Conservation (phyloP, 768 basidiomycete species). For the Pleurotus eryngii region DNA sequence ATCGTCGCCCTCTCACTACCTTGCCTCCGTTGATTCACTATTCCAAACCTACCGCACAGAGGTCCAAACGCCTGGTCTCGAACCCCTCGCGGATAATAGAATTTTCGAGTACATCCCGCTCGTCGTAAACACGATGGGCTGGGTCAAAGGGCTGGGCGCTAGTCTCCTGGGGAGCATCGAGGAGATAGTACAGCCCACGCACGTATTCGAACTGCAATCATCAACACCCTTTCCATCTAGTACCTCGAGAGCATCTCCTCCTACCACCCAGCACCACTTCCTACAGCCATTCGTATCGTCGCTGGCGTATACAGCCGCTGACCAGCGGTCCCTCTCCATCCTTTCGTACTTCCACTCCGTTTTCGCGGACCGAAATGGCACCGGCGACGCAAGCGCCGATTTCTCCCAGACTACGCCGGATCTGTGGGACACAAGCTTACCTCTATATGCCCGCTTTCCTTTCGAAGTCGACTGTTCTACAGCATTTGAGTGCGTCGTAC, state of each 20-base stretch:
- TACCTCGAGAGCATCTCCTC: background rate
- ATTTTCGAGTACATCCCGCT: slow-evolving; percentile 68
- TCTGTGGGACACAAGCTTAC: slow-evolving; percentile 64
- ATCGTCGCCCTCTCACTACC: slow-evolving; percentile 72
- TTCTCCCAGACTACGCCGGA: slow-evolving; percentile 34
- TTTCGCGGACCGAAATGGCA: slow-evolving; percentile 18
- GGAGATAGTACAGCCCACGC: slow-evolving; percentile 54
- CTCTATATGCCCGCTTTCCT: slow-evolving; percentile 67
- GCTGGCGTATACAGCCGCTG: slow-evolving; percentile 50
- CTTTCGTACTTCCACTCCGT: slow-evolving; percentile 76
- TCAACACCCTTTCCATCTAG: slow-evolving; percentile 14
- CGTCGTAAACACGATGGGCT: slow-evolving; percentile 95
- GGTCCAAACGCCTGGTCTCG: slow-evolving; percentile 45
- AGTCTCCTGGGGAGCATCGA: slow-evolving; percentile 75
- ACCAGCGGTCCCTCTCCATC: slow-evolving; percentile 65
- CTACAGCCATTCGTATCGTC: slow-evolving; percentile 45
- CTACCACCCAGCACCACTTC: slow-evolving; percentile 30
- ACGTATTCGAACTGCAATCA: slow-evolving; percentile 51
- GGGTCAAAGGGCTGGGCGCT: slow-evolving; percentile 90
- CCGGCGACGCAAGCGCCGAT: slow-evolving; percentile 12
- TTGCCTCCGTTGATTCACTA: slow-evolving; percentile 63
- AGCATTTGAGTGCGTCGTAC: slow-evolving; percentile 60
- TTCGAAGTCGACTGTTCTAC: slow-evolving; percentile 62
- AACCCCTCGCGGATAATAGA: slow-evolving; percentile 27
- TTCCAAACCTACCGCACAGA: slow-evolving; percentile 69